A percentile compares a stretch with the other conserved stretches of the same genome.
Evolutionary conservation across 1,139 yeast genomes (phyloP).

Genomic region (Sugiyamaella pinicola): DNA sequence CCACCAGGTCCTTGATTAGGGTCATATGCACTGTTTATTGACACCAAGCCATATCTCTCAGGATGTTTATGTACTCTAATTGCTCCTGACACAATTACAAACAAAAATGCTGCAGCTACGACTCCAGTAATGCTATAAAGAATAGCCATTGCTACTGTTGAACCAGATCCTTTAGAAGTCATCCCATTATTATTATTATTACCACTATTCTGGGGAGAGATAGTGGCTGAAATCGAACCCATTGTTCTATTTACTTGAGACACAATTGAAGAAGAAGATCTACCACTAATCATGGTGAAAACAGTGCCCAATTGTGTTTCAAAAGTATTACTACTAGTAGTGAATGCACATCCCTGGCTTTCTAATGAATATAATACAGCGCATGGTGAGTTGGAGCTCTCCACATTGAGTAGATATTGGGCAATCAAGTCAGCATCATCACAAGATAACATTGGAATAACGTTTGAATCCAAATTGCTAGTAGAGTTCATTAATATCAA

Average conservation of each 20-base stretch:
- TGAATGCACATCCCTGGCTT: constrained; percentile 36
- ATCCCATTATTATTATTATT: constrained; percentile 10
- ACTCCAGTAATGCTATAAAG: constrained; percentile 40
- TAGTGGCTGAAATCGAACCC: constrained; percentile 26
- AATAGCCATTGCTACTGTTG: constrained; percentile 40
- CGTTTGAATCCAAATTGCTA: constrained; percentile 27
- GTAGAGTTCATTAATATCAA: constrained; percentile 26
- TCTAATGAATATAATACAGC: constrained; percentile 37
- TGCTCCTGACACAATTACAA: constrained; percentile 42
- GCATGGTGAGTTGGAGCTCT: constrained; percentile 37
- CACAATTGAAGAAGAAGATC: constrained; percentile 34
- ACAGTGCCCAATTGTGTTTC: constrained; percentile 39
- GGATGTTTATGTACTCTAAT: constrained; percentile 43
- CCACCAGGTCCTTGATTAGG: constrained; percentile 15
- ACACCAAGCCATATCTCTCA: constrained; percentile 40
- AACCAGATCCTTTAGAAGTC: constrained; percentile 19
- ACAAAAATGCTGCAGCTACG: constrained; percentile 38
- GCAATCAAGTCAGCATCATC: constrained; percentile 35
- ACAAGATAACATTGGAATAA: constrained; percentile 39
- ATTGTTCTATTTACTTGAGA: constrained; percentile 29
- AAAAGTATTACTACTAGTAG: constrained; percentile 28
- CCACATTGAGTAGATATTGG: constrained; percentile 31
- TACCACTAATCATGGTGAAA: constrained; percentile 35
- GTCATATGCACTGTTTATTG: constrained; percentile 18
- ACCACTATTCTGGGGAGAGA: constrained; percentile 27